Evolutionary conservation across 2,329 filamentous ascomycete genomes (phyloP).

Genomic region (Pseudogymnoascus sp.): DNA sequence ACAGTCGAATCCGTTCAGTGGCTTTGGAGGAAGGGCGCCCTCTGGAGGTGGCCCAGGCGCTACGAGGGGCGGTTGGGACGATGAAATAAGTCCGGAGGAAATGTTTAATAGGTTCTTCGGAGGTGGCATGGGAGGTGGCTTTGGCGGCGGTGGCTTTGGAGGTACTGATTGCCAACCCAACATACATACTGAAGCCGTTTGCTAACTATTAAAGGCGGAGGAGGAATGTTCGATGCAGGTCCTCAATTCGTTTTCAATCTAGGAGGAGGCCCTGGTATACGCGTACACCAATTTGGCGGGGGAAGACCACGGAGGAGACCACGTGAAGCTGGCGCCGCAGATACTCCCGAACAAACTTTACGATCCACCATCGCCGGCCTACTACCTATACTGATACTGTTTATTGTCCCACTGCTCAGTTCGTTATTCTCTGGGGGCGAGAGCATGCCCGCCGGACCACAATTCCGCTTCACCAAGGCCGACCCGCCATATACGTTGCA

Average conservation of each 20-base stretch:
- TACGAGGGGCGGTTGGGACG: conserved; percentile 61
- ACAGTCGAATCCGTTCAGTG: conserved; percentile 54
- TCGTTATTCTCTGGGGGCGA: conserved; percentile 60
- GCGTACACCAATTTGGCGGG: conserved; percentile 93
- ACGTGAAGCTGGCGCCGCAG: conserved; percentile 47
- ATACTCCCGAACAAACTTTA: conserved; percentile 43
- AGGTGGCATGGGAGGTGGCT: conserved; percentile 40
- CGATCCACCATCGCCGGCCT: conserved; percentile 56
- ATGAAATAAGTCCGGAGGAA: conserved; percentile 92
- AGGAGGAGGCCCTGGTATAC: conserved; percentile 80
- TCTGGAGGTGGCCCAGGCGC: conserved; percentile 22
- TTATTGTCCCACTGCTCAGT: conserved; percentile 74
- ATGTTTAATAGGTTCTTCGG: conserved; percentile 97
- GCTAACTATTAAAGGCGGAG: conserved; percentile 33
- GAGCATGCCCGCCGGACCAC: conserved; percentile 49
- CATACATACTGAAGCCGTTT: conserved; percentile 24
- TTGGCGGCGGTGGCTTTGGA: conserved; percentile 48
- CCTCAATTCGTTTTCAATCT: conserved; percentile 94
- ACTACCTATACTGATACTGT: conserved; percentile 80
- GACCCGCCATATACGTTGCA: conserved; percentile 63
- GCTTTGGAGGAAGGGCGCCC: conserved; percentile 42
- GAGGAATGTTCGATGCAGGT: conserved; percentile 60
- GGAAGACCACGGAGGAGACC: conserved; percentile 67
- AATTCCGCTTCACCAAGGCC: conserved; percentile 67
- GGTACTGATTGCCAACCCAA: conserved; percentile 44